phyloP scores from a whole-genome alignment of 257 asterid genomes.

The Nemophila menziesii region DNA sequence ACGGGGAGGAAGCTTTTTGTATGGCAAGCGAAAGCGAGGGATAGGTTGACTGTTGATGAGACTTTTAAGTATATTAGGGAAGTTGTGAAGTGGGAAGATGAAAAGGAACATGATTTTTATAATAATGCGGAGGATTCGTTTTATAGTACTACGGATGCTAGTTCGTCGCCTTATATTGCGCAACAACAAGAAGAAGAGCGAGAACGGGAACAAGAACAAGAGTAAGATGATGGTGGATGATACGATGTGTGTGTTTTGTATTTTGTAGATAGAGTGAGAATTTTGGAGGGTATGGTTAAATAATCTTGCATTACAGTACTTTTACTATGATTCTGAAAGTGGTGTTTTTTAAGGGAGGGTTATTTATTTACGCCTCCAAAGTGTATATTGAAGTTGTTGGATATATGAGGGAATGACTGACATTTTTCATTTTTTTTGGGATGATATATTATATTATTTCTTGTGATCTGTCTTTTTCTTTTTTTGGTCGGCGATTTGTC shows the following conservation, averaged over 20 bases:
- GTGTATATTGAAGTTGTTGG: constrained; percentile 8
- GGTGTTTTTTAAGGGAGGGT: constrained; percentile 4
- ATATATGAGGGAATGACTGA: not conserved
- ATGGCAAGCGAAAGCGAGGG: constrained; percentile 80
- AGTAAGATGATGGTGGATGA: no score
- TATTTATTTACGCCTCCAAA: not conserved
- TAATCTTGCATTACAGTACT: no score
- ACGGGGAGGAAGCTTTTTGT: constrained; percentile 68
- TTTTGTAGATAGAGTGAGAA: no score
- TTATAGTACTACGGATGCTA: constrained; percentile 82
- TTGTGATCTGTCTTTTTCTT: not conserved
- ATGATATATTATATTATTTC: not conserved
- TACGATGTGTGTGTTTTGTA: no score
- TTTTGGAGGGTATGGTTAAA: no score
- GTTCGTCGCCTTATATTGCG: constrained; percentile 40
- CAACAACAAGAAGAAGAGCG: constrained; percentile 40
- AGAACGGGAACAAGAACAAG: no score
- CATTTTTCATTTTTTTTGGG: not conserved
- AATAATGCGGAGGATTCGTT: constrained; percentile 65
- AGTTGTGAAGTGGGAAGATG: constrained; percentile 89
- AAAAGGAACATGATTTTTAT: constrained; percentile 48
- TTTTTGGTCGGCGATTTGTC: no score
- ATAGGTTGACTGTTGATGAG: constrained; percentile 61
- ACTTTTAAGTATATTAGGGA: constrained; percentile 77
- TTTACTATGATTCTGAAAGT: not conserved